Evolutionary conservation across 371 early-diverging fungal species (phyloP).

Genomic region (Dichotomocladium elegans): DNA sequence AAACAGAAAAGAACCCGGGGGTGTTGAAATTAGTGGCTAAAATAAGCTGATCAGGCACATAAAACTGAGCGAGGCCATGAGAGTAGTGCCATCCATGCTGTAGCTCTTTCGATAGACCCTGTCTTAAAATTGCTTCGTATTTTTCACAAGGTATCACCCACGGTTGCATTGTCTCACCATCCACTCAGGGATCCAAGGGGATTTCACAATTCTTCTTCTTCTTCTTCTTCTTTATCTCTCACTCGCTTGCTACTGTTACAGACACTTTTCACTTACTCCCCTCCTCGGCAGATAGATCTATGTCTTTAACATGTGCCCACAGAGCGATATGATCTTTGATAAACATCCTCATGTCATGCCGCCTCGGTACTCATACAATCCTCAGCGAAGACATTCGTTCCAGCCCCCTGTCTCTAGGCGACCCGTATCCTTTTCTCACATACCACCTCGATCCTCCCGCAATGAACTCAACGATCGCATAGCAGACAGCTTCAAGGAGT

Average conservation of each 20-base stretch:
- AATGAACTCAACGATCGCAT: conserved; percentile 33
- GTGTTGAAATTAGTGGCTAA: too few species aligned
- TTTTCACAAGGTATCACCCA: neutral
- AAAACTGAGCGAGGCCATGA: too few species aligned
- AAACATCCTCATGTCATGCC: neutral
- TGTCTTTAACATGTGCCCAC: neutral
- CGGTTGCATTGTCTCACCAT: neutral
- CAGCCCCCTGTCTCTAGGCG: neutral
- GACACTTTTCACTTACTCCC: neutral
- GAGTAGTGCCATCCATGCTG: too few species aligned
- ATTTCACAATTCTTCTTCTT: neutral
- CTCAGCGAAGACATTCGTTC: neutral
- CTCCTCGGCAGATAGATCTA: neutral
- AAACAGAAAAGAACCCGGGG: too few species aligned
- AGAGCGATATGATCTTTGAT: neutral
- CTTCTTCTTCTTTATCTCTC: neutral
- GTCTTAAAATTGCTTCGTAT: too few species aligned
- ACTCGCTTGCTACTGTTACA: neutral
- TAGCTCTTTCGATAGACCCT: too few species aligned
- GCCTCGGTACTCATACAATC: neutral
- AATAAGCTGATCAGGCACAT: too few species aligned
- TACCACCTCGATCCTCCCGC: too few species aligned
- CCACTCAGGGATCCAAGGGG: too few species aligned
- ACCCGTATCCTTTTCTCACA: neutral
- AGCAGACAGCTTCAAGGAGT: conserved; percentile 41